A percentile compares a stretch with the other conserved stretches of the same genome.
Conservation (phyloP, 1,139 yeast species). For the Pneumocystis carinii region DNA sequence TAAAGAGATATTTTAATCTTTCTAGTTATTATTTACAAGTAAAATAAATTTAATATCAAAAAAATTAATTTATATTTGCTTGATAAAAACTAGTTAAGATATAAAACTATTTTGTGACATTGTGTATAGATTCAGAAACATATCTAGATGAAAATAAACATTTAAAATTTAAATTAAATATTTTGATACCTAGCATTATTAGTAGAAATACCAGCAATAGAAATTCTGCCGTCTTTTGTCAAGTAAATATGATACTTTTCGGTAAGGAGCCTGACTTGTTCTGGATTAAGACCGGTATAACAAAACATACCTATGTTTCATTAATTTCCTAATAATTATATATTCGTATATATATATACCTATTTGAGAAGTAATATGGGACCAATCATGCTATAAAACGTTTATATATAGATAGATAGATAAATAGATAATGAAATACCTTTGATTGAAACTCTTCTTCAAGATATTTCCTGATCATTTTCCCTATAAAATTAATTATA, state of each 20-base stretch:
- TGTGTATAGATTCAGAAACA: background rate
- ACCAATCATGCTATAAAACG: slow-evolving; percentile 52
- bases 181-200: slow-evolving; percentile 48
- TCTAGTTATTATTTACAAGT: too few species aligned
- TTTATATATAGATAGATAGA: background rate
- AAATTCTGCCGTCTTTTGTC: slow-evolving; percentile 54
- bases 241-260: slow-evolving; percentile 61
- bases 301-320: slow-evolving; percentile 93
- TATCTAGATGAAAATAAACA: background rate
- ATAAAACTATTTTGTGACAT: background rate
- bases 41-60: background rate
- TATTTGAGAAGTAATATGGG: slow-evolving; percentile 48
- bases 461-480: slow-evolving; percentile 42
- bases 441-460: slow-evolving; percentile 52
- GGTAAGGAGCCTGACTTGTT: slow-evolving; percentile 70
- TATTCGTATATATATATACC: background rate
- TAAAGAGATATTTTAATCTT: too few species aligned
- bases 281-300: slow-evolving; percentile 68
- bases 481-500: background rate
- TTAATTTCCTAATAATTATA: background rate
- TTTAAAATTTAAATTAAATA: background rate
- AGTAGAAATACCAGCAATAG: slow-evolving; percentile 82
- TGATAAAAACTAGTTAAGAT: background rate
- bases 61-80: background rate
- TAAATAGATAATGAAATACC: background rate